phyloP scores from a whole-genome alignment of 108 stramenopile species.

The Schizochytrium sp. region DNA sequence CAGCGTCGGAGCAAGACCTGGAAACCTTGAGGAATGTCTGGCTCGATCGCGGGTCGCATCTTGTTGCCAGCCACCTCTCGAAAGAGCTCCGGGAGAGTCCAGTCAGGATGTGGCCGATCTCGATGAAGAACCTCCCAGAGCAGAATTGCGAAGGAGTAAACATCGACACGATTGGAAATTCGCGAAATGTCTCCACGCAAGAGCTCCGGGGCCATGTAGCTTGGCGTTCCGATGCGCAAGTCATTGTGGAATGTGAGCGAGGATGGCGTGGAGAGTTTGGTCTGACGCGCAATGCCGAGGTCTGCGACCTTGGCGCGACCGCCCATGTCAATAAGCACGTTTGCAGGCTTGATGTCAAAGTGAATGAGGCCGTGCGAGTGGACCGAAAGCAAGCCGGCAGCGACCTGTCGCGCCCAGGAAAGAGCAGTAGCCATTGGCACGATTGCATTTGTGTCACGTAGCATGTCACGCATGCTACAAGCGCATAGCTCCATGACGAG shows the following conservation, averaged over 20 bases:
- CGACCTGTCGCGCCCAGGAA: slow-evolving; percentile 49
- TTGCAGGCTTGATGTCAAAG: slow-evolving; percentile 38
- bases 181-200: not conserved
- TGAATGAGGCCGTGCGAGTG: slow-evolving; percentile 57
- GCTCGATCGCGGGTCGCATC: not conserved
- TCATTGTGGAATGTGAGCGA: not conserved
- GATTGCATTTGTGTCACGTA: not conserved
- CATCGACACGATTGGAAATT: not conserved
- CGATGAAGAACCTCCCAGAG: not conserved
- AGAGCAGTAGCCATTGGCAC: slow-evolving; percentile 23
- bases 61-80: not conserved
- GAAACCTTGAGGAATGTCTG: not conserved
- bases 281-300: not conserved
- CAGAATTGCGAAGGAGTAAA: not conserved
- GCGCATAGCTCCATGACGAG: not conserved
- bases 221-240: slow-evolving; percentile 32
- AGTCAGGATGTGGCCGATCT: not conserved
- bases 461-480: not conserved
- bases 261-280: not conserved
- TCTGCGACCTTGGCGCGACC: slow-evolving; percentile 17
- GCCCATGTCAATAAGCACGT: not conserved
- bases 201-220: slow-evolving; percentile 44
- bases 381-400: slow-evolving; percentile 40
- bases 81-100: not conserved
- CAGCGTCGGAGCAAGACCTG: not conserved